Conservation (phyloP, 1,284 basidiomycete species). For the Afroboletus lepidellus region DNA sequence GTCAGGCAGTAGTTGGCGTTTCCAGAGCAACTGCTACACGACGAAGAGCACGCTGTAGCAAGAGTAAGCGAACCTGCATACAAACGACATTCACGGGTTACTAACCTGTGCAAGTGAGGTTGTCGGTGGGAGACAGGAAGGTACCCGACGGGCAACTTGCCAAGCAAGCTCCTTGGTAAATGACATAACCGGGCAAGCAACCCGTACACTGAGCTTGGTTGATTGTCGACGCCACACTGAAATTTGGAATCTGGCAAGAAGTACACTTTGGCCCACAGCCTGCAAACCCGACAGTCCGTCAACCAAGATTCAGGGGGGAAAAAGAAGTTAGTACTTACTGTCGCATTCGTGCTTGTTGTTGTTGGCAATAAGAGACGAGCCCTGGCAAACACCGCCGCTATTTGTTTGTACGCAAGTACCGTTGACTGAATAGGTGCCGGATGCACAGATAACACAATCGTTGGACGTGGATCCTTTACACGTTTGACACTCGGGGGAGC, state of each 20-base stretch:
- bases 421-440: slow-evolving; percentile 57
- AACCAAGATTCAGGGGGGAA: background rate
- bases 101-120: slow-evolving; percentile 65
- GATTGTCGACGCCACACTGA: slow-evolving; percentile 64
- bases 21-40: slow-evolving; percentile 68
- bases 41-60: slow-evolving; percentile 64
- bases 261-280: slow-evolving; percentile 79
- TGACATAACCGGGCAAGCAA: slow-evolving; percentile 72
- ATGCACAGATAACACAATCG: slow-evolving; percentile 65
- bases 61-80: slow-evolving; percentile 21
- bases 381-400: slow-evolving; percentile 66
- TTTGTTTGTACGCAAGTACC: slow-evolving; percentile 67
- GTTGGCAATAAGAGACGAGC: slow-evolving; percentile 70
- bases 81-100: slow-evolving; percentile 9
- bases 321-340: slow-evolving; percentile 51
- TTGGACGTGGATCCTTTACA: slow-evolving; percentile 69
- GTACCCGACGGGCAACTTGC: slow-evolving; percentile 67
- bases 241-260: slow-evolving; percentile 68
- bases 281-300: slow-evolving; percentile 25
- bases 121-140: slow-evolving; percentile 69
- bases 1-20: slow-evolving; percentile 68
- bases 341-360: slow-evolving; percentile 79
- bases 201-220: slow-evolving; percentile 68
- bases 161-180: slow-evolving; percentile 67
- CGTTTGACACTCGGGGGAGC: slow-evolving; percentile 65